A percentile compares a stretch with the other conserved stretches of the same genome.
phyloP scores from a whole-genome alignment of 371 early-diverging fungal species.

The Haplosporangium sp. region DNA sequence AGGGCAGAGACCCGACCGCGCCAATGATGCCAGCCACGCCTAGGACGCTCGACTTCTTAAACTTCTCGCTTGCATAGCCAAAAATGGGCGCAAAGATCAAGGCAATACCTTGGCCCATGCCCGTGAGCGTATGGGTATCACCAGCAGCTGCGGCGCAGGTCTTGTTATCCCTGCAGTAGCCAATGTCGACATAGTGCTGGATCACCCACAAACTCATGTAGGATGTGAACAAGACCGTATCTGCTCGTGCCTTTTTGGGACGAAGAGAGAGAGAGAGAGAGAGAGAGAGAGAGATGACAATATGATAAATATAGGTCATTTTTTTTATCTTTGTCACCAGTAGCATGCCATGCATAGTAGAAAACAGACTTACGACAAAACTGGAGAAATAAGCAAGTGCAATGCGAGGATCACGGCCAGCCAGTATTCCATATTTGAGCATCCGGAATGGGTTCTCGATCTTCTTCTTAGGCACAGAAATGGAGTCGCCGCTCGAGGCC shows the following conservation, averaged over 20 bases:
- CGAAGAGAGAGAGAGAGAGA: background rate
- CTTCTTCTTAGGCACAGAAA: background rate
- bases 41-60: conserved; percentile 61
- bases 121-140: conserved; percentile 68
- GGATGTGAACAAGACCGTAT: conserved; percentile 78
- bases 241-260: conserved; percentile 71
- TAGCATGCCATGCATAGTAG: no score
- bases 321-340: no score
- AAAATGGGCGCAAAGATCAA: conserved; percentile 77
- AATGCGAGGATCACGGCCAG: conserved; percentile 68
- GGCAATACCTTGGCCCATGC: conserved; percentile 78
- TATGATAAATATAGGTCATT: background rate
- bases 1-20: conserved; percentile 67
- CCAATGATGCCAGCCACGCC: conserved; percentile 67
- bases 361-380: conserved; percentile 61
- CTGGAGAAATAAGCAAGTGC: conserved; percentile 69
- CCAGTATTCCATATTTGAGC: conserved; percentile 60
- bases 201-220: conserved; percentile 83
- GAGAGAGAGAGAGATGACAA: background rate
- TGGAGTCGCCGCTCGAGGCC: no score
- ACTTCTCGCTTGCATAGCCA: conserved; percentile 60
- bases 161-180: conserved; percentile 55
- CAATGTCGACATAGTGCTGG: conserved; percentile 67
- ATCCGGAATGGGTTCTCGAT: conserved; percentile 16
- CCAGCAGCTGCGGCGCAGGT: conserved; percentile 60